Percentiles rank a stretch among this genome's conserved stretches.
Conservation (phyloP, 1,284 basidiomycete species). For the Trametes hirsuta region DNA sequence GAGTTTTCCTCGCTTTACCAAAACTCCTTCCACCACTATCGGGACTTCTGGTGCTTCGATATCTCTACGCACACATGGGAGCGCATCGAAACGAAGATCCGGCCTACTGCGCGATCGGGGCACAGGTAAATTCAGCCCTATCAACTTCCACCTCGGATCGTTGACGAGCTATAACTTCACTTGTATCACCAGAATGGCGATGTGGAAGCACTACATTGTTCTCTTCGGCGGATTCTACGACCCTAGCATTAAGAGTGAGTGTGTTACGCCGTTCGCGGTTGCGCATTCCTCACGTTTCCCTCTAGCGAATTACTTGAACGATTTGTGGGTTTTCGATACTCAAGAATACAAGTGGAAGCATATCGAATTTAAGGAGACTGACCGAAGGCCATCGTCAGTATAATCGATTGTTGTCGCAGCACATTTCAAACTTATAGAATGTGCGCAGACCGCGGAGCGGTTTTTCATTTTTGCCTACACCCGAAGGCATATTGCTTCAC, state of each 20-base stretch:
- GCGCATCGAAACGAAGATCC: conserved; percentile 82
- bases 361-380: conserved; percentile 72
- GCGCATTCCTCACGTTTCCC: neutral
- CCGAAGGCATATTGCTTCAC: conserved; percentile 84
- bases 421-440: neutral
- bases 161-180: no score
- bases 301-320: conserved; percentile 82
- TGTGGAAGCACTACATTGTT: conserved; percentile 54
- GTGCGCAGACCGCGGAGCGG: conserved; percentile 75
- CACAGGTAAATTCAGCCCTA: conserved; percentile 57
- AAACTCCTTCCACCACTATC: conserved; percentile 90
- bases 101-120: conserved; percentile 83
- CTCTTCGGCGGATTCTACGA: conserved; percentile 24
- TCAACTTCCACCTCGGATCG: neutral
- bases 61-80: conserved; percentile 83
- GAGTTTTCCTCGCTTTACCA: conserved; percentile 88
- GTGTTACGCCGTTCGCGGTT: neutral
- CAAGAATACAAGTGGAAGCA: conserved; percentile 90
- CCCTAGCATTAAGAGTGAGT: conserved; percentile 24
- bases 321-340: conserved; percentile 89
- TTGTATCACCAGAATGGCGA: conserved; percentile 70
- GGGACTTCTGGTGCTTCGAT: conserved; percentile 86
- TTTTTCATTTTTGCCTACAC: conserved; percentile 83
- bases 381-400: conserved; percentile 71
- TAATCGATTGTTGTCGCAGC: neutral